Percentiles rank a stretch among this genome's conserved stretches.
Conservation (phyloP, 306 rosid species). For the Rubus parviflorus region DNA sequence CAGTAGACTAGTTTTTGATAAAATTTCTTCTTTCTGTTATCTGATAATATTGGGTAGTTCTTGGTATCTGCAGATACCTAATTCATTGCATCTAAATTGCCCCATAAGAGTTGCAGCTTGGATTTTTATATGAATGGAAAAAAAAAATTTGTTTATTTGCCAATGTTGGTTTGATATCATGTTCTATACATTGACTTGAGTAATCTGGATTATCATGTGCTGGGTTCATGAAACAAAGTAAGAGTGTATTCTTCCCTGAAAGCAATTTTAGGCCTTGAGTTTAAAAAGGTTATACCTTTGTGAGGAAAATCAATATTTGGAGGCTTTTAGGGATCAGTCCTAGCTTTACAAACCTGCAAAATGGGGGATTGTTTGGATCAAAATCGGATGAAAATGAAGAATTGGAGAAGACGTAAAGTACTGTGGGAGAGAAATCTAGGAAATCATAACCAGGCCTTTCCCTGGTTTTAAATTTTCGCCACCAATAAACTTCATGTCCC, state of each 20-base stretch:
- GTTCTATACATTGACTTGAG: background rate
- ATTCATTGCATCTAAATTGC: conserved; percentile 1
- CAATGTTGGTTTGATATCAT: background rate
- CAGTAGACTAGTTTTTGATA: background rate
- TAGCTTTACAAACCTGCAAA: background rate
- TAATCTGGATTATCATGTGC: background rate
- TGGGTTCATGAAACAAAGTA: background rate
- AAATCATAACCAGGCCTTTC: background rate
- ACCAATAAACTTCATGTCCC: background rate
- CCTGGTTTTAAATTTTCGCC: background rate
- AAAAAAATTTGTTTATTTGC: too few species aligned
- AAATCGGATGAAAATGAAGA: background rate
- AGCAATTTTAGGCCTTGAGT: background rate
- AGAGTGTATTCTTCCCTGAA: background rate
- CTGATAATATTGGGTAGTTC: background rate
- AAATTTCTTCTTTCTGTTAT: background rate
- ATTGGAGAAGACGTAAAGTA: background rate
- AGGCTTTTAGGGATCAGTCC: background rate
- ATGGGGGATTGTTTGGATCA: background rate
- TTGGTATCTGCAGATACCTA: background rate
- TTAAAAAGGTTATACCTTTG: background rate
- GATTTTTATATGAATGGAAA: background rate
- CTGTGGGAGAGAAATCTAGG: background rate
- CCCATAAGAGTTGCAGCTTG: background rate
- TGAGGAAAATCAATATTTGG: background rate